These are phyloP conservation scores for Fusarium pseudocircinatum DNA, from an alignment of 2,329 filamentous ascomycete species.

Conservation along the genomic window DNA sequence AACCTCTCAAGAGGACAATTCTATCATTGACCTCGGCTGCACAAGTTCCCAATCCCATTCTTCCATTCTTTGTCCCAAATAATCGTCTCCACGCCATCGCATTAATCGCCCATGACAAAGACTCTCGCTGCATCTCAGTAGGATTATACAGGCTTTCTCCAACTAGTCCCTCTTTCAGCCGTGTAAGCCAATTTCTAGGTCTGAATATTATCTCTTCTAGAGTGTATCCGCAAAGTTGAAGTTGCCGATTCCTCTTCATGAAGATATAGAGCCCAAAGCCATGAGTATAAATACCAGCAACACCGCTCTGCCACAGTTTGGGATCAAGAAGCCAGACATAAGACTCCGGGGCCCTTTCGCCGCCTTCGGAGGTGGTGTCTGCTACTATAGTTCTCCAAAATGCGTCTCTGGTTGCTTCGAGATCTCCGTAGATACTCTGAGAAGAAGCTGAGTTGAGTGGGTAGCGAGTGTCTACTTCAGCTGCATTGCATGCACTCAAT, in stretches of 20 bases:
- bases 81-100: not conserved
- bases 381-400: too few relatives aligned
- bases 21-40: not conserved
- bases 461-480: too few relatives aligned
- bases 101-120: conserved; percentile 2
- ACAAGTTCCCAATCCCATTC: not conserved
- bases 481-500: too few relatives aligned
- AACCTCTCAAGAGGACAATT: not conserved
- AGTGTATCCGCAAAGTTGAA: not conserved
- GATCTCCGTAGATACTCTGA: too few relatives aligned
- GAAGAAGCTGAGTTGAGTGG: too few relatives aligned
- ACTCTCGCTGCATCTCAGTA: not conserved
- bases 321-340: not conserved
- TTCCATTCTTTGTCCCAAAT: not conserved
- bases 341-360: too few relatives aligned
- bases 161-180: too few relatives aligned
- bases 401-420: too few relatives aligned
- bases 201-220: not conserved
- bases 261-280: not conserved
- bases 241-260: not conserved
- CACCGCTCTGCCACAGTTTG: not conserved
- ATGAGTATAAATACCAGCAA: not conserved
- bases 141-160: too few relatives aligned
- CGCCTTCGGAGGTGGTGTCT: too few relatives aligned
- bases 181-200: not conserved